Percentiles rank a stretch among this genome's conserved stretches.
These are phyloP conservation scores for Yamadazyma friedrichii DNA, from an alignment of 1,139 yeast species.

Conservation along the genomic window DNA sequence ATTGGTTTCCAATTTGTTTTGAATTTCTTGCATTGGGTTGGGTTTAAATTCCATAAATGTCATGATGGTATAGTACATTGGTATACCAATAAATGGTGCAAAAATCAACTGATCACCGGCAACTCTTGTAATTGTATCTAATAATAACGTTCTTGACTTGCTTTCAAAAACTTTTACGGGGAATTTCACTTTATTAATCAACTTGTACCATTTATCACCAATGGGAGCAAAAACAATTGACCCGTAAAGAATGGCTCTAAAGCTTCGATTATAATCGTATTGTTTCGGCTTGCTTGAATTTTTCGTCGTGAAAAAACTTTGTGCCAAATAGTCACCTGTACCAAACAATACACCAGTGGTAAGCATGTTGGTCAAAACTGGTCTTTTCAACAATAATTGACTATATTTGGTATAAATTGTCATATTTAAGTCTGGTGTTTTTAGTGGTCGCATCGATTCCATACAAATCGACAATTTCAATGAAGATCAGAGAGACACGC, in stretches of 20 bases:
- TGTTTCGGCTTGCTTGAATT: constrained; percentile 12
- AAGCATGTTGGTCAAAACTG: constrained; percentile 35
- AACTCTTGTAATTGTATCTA: constrained; percentile 47
- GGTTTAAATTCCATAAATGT: constrained; percentile 53
- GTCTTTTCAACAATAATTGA: constrained; percentile 28
- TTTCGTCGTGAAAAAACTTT: constrained; percentile 19
- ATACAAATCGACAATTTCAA: neutral
- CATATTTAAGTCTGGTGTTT: neutral
- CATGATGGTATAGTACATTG: constrained; percentile 67
- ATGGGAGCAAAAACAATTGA: constrained; percentile 42
- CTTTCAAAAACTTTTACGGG: constrained; percentile 2
- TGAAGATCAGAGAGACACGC: too few relatives aligned
- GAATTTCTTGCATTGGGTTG: constrained; percentile 27
- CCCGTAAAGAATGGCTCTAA: constrained; percentile 38
- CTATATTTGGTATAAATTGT: constrained; percentile 22
- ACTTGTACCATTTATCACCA: constrained; percentile 42
- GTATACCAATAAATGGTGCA: constrained; percentile 72
- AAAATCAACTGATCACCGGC: constrained; percentile 70
- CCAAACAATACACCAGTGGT: constrained; percentile 44
- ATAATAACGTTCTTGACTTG: constrained; percentile 6
- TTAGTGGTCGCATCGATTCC: neutral
- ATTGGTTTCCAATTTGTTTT: constrained; percentile 40
- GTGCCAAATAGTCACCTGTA: constrained; percentile 43
- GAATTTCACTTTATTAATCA: constrained; percentile 22
- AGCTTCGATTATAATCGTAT: constrained; percentile 31